These are phyloP conservation scores for Santalum album DNA, from an alignment of 164 flowering plant species.

Conservation along the genomic window DNA sequence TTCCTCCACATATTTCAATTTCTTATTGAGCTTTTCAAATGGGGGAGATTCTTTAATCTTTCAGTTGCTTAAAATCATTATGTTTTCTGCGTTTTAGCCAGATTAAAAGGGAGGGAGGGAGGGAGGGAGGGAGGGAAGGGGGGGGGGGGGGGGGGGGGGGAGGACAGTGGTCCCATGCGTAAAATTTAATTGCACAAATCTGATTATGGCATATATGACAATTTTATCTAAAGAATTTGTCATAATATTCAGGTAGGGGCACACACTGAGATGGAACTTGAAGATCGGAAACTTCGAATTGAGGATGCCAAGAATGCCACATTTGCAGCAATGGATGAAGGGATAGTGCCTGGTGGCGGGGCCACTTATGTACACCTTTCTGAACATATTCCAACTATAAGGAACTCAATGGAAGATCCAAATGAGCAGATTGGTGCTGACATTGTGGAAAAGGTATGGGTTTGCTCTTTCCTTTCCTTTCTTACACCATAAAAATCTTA, in stretches of 20 bases:
- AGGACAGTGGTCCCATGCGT: too few species aligned
- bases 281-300: constrained; percentile 77
- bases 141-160: too few species aligned
- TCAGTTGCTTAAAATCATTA: too few species aligned
- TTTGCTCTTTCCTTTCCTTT: neutral
- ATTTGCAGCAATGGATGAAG: constrained; percentile 91
- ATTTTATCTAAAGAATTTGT: constrained; percentile 9
- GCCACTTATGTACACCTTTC: constrained; percentile 66
- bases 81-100: too few species aligned
- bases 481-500: neutral
- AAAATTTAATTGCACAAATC: too few species aligned
- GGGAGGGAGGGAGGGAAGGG: too few species aligned
- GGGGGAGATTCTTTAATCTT: too few species aligned
- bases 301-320: constrained; percentile 95
- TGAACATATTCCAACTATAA: constrained; percentile 47
- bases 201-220: too few species aligned
- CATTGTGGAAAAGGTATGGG: constrained; percentile 50
- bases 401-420: constrained; percentile 41
- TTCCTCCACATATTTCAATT: too few species aligned
- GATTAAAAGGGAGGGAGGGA: too few species aligned
- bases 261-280: constrained; percentile 82
- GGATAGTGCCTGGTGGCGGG: constrained; percentile 94
- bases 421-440: constrained; percentile 84
- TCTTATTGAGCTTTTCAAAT: too few species aligned
- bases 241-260: constrained; percentile 71